Percentiles rank a stretch among this genome's conserved stretches.
Conservation (phyloP, 2,329 filamentous ascomycete genomes). For the Aspergillus sp. region DNA sequence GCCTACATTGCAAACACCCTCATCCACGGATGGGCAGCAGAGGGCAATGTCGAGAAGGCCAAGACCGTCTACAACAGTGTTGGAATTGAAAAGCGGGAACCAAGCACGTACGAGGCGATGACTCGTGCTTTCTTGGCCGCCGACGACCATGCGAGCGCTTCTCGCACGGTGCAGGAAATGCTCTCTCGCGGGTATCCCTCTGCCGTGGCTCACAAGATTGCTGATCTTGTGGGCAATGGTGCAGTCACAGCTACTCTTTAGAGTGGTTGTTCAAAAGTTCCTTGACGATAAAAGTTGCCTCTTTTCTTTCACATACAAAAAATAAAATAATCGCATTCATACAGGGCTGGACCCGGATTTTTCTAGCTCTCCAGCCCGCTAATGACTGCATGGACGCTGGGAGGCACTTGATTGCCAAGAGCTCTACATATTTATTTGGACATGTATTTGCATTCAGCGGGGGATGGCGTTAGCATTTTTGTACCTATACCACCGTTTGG, state of each 20-base stretch:
- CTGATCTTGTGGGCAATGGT: conserved; percentile 71
- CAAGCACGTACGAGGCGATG: conserved; percentile 99
- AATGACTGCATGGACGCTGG: conserved; percentile 23
- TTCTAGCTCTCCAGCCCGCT: conserved; percentile 28
- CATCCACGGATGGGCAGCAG: conserved; percentile 92
- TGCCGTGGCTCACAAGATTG: conserved; percentile 89
- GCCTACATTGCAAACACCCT: conserved; percentile 98
- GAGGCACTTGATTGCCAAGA: conserved; percentile 23
- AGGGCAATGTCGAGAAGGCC: conserved; percentile 76
- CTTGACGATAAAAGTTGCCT: conserved; percentile 16
- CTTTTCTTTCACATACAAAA: conserved; percentile 11
- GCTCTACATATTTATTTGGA: conserved; percentile 10
- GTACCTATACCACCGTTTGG: conserved; percentile 11
- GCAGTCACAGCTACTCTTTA: conserved; percentile 26
- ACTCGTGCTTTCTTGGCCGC: conserved; percentile 85
- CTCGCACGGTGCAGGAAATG: conserved; percentile 84
- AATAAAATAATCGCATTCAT: conserved; percentile 19
- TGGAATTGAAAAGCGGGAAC: conserved; percentile 76
- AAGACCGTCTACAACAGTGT: conserved; percentile 78
- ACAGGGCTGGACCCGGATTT: conserved; percentile 38
- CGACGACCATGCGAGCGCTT: conserved; percentile 74
- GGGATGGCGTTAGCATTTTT: conserved; percentile 20
- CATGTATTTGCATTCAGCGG: conserved; percentile 24
- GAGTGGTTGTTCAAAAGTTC: conserved; percentile 7
- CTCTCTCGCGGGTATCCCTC: conserved; percentile 84